Conservation (phyloP, 2,329 filamentous ascomycete genomes). For the Neonectria sp. region DNA sequence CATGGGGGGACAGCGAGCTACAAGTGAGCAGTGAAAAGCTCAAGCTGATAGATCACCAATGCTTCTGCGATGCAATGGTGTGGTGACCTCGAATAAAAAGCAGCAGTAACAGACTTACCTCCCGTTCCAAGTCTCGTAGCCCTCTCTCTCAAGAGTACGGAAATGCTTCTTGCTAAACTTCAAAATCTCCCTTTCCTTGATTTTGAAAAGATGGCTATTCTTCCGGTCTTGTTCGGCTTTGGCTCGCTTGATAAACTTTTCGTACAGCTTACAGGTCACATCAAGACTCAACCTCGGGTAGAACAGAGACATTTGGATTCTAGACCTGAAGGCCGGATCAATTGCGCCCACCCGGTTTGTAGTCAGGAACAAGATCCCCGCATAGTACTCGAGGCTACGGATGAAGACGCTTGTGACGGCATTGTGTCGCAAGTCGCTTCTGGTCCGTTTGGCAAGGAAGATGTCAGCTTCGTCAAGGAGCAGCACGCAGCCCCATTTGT, state of each 20-base stretch:
- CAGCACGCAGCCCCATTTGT: conserved; percentile 30
- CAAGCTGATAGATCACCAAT: too few species aligned
- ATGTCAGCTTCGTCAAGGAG: conserved; percentile 30
- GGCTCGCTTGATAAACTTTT: conserved; percentile 22
- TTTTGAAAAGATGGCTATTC: neutral
- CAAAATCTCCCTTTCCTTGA: conserved; percentile 22
- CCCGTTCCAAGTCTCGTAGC: conserved; percentile 39
- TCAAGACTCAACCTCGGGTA: conserved; percentile 13
- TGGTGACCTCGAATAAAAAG: too few species aligned
- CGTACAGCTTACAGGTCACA: conserved; percentile 22
- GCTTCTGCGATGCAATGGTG: too few species aligned
- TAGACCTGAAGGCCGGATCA: conserved; percentile 22
- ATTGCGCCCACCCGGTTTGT: conserved; percentile 79
- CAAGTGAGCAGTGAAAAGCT: neutral
- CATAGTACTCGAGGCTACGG: conserved; percentile 86
- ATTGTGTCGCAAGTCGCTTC: conserved; percentile 18
- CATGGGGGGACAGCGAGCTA: neutral
- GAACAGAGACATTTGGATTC: conserved; percentile 21
- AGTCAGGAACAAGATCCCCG: conserved; percentile 87
- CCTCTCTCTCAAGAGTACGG: conserved; percentile 8
- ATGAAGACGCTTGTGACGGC: conserved; percentile 76
- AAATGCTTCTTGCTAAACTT: conserved; percentile 22
- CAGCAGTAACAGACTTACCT: conserved; percentile 5
- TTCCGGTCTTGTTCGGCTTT: conserved; percentile 20
- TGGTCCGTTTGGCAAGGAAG: conserved; percentile 19